These are phyloP conservation scores for Diphasiastrum complanatum DNA, from an alignment of 83 land plant species.

Conservation along the genomic window DNA sequence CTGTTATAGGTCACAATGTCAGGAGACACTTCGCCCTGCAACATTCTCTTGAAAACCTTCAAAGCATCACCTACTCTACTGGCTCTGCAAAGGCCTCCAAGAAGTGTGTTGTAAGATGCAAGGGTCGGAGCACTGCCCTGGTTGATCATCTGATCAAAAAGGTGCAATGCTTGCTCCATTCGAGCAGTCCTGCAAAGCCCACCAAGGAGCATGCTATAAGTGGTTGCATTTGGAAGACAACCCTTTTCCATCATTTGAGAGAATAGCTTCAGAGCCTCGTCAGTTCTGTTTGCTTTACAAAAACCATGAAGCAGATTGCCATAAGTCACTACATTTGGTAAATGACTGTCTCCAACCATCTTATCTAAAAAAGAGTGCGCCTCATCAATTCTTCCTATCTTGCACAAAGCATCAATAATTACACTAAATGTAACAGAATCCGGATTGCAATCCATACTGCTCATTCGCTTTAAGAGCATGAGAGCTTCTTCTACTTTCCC, in stretches of 20 bases:
- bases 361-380: constrained; percentile 42
- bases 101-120: constrained; percentile 43
- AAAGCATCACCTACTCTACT: constrained; percentile 35
- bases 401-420: constrained; percentile 58
- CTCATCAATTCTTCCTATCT: constrained; percentile 30
- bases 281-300: constrained; percentile 44
- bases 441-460: constrained; percentile 33
- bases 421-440: constrained; percentile 52
- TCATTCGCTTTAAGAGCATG: constrained; percentile 56
- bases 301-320: constrained; percentile 53
- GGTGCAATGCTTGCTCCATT: constrained; percentile 37
- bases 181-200: constrained; percentile 41
- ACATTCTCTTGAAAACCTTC: constrained; percentile 41
- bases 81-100: constrained; percentile 37
- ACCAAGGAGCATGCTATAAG: constrained; percentile 48
- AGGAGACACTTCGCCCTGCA: constrained; percentile 5
- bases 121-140: constrained; percentile 28
- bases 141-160: constrained; percentile 38
- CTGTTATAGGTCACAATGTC: constrained; percentile 47
- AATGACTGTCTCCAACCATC: constrained; percentile 23
- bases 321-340: constrained; percentile 47
- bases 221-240: constrained; percentile 36
- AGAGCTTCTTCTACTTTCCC: constrained; percentile 31
- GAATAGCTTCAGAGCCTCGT: constrained; percentile 41
- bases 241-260: constrained; percentile 46